These are phyloP conservation scores for Penicillium psychrofluorescens DNA, from an alignment of 495 filamentous ascomycete species.

Conservation along the genomic window DNA sequence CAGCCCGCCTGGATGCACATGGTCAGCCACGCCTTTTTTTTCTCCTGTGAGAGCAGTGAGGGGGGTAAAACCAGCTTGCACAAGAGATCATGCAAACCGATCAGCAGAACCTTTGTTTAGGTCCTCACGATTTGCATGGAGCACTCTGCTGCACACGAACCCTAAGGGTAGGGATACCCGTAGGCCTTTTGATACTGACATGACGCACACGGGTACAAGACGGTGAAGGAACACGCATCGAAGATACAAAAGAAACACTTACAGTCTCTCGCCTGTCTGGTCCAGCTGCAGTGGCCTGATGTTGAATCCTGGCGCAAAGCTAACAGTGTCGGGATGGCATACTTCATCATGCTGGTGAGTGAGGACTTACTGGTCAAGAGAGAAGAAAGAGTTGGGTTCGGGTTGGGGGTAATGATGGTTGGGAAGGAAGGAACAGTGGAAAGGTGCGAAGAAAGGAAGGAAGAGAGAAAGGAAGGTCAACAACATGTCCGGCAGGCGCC, in stretches of 20 bases:
- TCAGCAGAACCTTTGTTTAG: neutral
- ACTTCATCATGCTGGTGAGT: constrained; percentile 22
- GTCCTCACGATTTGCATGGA: neutral
- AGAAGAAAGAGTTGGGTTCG: neutral
- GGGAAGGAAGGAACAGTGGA: neutral
- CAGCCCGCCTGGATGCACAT: constrained; percentile 2
- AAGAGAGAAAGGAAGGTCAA: neutral
- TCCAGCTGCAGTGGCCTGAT: constrained; percentile 20
- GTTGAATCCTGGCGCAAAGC: constrained; percentile 22
- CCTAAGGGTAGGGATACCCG: too few relatives aligned
- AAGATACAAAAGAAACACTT: neutral
- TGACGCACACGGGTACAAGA: neutral
- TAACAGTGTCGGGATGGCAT: constrained; percentile 31
- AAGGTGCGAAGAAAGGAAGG: neutral
- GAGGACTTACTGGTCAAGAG: too few relatives aligned
- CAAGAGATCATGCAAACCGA: too few relatives aligned
- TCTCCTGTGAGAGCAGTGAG: neutral
- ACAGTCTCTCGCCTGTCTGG: constrained; percentile 10
- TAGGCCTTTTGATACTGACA: neutral
- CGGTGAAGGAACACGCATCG: neutral
- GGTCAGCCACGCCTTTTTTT: neutral
- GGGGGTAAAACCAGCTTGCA: too few relatives aligned
- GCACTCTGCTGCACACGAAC: too few relatives aligned
- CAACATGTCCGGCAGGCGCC: neutral
- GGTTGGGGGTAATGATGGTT: neutral